Evolutionary conservation across 2,329 filamentous ascomycete genomes (phyloP).

Genomic region (Pseudogymnoascus sp.): DNA sequence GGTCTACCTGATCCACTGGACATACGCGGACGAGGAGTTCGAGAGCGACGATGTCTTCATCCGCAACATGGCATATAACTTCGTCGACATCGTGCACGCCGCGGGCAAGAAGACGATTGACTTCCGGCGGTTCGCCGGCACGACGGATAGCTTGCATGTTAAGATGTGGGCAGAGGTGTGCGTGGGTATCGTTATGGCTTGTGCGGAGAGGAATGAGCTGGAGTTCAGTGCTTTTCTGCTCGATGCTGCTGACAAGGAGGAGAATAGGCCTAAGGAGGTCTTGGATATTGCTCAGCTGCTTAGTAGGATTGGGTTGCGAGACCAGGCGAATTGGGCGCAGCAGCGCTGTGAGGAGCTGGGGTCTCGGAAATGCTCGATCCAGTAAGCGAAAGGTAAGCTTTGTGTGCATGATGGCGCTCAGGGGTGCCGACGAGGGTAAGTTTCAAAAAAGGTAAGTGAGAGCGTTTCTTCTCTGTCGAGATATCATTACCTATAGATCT

Average conservation of each 20-base stretch:
- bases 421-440: neutral
- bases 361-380: neutral
- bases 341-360: neutral
- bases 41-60: neutral
- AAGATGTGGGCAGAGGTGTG: neutral
- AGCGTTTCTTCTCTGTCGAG: neutral
- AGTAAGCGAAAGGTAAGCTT: slow-evolving; percentile 3
- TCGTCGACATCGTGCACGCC: neutral
- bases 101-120: neutral
- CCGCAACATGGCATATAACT: neutral
- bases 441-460: slow-evolving; percentile 5
- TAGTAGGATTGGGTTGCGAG: neutral
- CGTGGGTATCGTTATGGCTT: neutral
- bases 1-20: neutral
- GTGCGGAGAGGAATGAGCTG: neutral
- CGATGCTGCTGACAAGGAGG: neutral
- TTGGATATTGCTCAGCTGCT: neutral
- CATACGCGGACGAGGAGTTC: neutral
- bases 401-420: neutral
- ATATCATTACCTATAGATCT: neutral
- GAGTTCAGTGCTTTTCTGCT: neutral
- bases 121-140: neutral
- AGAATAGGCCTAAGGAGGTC: neutral
- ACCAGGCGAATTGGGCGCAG: neutral
- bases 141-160: neutral